phyloP scores from a whole-genome alignment of 352 stramenopile species.

The Phytophthora sp. region DNA sequence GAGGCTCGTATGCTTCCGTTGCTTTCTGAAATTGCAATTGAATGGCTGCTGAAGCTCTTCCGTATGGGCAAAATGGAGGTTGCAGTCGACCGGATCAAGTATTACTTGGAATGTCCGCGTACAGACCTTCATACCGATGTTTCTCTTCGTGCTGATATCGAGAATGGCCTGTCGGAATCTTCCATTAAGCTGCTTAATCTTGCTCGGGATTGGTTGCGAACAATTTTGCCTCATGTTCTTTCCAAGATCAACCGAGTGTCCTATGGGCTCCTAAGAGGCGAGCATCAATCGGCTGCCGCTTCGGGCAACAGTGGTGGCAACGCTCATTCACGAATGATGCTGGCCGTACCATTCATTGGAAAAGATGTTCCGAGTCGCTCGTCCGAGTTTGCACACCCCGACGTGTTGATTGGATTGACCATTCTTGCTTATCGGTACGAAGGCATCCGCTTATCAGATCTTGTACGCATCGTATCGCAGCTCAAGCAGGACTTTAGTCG shows the following conservation, averaged over 20 bases:
- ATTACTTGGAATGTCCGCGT: slow-evolving; percentile 73
- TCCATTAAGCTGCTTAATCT: slow-evolving; percentile 99
- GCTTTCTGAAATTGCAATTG: slow-evolving; percentile 87
- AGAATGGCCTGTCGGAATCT: slow-evolving; percentile 71
- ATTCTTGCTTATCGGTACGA: slow-evolving; percentile 93
- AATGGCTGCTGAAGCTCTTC: slow-evolving; percentile 89
- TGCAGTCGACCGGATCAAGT: slow-evolving; percentile 61
- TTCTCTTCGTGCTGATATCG: slow-evolving; percentile 79
- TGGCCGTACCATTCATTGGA: slow-evolving; percentile 99
- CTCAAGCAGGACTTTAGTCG: slow-evolving; percentile 89
- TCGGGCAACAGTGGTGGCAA: slow-evolving; percentile 78
- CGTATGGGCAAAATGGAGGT: slow-evolving; percentile 95
- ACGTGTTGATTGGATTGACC: slow-evolving; percentile 94
- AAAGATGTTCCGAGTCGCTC: slow-evolving; percentile 99
- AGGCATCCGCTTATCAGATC: slow-evolving; percentile 85
- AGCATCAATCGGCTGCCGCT: slow-evolving; percentile 56
- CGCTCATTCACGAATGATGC: slow-evolving; percentile 95
- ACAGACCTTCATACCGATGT: slow-evolving; percentile 73
- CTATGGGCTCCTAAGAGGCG: slow-evolving; percentile 95
- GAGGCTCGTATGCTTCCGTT: slow-evolving; percentile 92
- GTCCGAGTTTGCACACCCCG: slow-evolving; percentile 99
- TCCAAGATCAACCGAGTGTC: slow-evolving; percentile 99
- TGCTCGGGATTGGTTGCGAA: slow-evolving; percentile 96
- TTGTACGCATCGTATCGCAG: slow-evolving; percentile 87
- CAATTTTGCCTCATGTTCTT: slow-evolving; percentile 98